These are phyloP conservation scores for Thraustochytrium striatum DNA, from an alignment of 352 stramenopile genomes.

Conservation along the genomic window DNA sequence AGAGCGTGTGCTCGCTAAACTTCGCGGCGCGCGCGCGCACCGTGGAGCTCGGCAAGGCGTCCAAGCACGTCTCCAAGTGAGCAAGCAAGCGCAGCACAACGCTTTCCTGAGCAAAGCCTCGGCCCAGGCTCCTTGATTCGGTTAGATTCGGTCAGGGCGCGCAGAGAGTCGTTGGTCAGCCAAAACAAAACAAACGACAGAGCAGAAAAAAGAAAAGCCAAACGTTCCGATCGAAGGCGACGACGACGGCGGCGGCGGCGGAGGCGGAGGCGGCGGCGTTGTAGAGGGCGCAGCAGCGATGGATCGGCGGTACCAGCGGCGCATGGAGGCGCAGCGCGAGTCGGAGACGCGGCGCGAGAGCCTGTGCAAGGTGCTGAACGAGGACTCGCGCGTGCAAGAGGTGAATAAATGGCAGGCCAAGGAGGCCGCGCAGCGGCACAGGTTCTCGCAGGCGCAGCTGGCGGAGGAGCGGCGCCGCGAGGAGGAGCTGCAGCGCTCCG, in stretches of 20 bases:
- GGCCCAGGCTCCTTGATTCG: too few species aligned
- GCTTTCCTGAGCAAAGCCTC: too few species aligned
- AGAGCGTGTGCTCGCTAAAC: slow-evolving; percentile 78
- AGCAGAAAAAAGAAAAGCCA: too few species aligned
- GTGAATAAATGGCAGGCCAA: slow-evolving; percentile 37
- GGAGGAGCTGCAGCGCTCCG: slow-evolving; percentile 7
- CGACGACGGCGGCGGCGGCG: too few species aligned
- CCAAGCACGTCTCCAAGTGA: slow-evolving; percentile 42
- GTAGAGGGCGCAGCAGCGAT: too few species aligned
- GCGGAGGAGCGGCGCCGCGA: slow-evolving; percentile 43
- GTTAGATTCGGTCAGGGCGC: too few species aligned
- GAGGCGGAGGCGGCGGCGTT: too few species aligned
- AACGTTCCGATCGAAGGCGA: too few species aligned
- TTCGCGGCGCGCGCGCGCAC: slow-evolving; percentile 74
- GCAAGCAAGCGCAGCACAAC: too few species aligned
- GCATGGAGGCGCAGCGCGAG: slow-evolving; percentile 46
- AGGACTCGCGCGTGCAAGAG: slow-evolving; percentile 44
- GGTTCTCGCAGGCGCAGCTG: slow-evolving; percentile 30
- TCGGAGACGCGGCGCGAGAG: slow-evolving; percentile 19
- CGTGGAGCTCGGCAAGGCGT: slow-evolving; percentile 69
- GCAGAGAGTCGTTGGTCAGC: too few species aligned
- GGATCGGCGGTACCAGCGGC: slow-evolving; percentile 33
- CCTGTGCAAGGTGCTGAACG: slow-evolving; percentile 18
- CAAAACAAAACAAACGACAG: too few species aligned
- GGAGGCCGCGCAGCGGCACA: slow-evolving; percentile 6